These are phyloP conservation scores for Glycine tomentella DNA, from an alignment of 306 rosid species.

Conservation along the genomic window DNA sequence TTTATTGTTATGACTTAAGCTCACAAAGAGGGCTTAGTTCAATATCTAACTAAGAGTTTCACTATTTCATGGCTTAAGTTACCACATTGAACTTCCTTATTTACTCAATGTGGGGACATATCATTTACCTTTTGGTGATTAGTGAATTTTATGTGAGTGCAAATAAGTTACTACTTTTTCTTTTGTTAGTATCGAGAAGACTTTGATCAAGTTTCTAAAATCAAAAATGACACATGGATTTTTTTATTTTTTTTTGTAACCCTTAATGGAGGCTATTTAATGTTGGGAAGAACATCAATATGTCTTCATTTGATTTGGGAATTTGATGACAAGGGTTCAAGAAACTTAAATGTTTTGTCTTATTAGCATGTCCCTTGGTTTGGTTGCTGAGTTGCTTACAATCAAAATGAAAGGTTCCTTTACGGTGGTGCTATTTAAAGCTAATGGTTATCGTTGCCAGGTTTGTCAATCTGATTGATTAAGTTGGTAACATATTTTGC, in stretches of 20 bases:
- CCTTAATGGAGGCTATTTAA: neutral
- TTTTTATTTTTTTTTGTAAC: neutral
- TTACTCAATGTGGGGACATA: neutral
- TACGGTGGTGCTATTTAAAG: constrained; percentile 10
- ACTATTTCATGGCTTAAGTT: neutral
- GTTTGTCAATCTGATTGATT: constrained; percentile 4
- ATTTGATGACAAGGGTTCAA: neutral
- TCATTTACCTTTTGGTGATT: constrained; percentile 5
- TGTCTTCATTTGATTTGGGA: neutral
- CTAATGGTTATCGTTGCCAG: neutral
- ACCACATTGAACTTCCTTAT: neutral
- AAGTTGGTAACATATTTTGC: constrained; percentile 45
- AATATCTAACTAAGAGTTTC: neutral
- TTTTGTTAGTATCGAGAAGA: neutral
- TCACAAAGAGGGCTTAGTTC: neutral
- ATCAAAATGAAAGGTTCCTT: constrained; percentile 13
- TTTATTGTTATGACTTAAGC: neutral
- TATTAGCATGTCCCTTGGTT: neutral
- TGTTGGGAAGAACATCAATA: neutral
- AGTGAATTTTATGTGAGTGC: constrained; percentile 15
- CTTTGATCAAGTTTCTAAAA: neutral
- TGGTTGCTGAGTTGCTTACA: neutral
- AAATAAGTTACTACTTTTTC: constrained; percentile 12
- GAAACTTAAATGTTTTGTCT: too few relatives aligned
- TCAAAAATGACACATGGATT: neutral